Evolutionary conservation across 1,139 yeast species (phyloP).

Genomic region (Ogataea hybrid): DNA sequence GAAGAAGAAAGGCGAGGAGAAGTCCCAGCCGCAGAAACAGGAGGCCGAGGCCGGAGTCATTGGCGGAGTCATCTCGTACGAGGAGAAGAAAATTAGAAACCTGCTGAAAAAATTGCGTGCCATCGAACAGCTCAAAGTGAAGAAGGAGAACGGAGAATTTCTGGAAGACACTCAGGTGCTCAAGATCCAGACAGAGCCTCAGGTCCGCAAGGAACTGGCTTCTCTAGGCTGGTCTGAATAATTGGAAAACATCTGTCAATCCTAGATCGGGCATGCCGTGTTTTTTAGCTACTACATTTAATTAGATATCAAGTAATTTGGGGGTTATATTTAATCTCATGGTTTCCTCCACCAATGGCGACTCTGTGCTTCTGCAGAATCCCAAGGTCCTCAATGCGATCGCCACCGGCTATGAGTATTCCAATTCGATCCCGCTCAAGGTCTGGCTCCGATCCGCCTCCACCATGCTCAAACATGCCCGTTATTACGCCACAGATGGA

Average conservation of each 20-base stretch:
- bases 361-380: slow-evolving; percentile 21
- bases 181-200: slow-evolving; percentile 83
- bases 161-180: slow-evolving; percentile 91
- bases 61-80: slow-evolving; percentile 67
- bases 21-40: slow-evolving; percentile 10
- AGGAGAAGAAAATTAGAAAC: slow-evolving; percentile 90
- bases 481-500: slow-evolving; percentile 39
- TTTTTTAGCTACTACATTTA: slow-evolving; percentile 1
- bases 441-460: slow-evolving; percentile 46
- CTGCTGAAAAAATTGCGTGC: slow-evolving; percentile 92
- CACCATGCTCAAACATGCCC: slow-evolving; percentile 43
- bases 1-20: slow-evolving; percentile 44
- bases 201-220: slow-evolving; percentile 69
- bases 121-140: slow-evolving; percentile 82
- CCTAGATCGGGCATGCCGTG: slow-evolving; percentile 9
- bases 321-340: slow-evolving; percentile 3
- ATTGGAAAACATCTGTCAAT: slow-evolving; percentile 3
- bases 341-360: slow-evolving; percentile 10
- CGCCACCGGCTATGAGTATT: slow-evolving; percentile 44
- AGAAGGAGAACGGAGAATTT: slow-evolving; percentile 79
- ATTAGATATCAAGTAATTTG: slow-evolving; percentile 7
- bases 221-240: slow-evolving; percentile 55
- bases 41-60: slow-evolving; percentile 38
- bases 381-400: slow-evolving; percentile 38
- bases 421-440: slow-evolving; percentile 38